phyloP scores from a whole-genome alignment of 2,329 filamentous ascomycete genomes.

The Aspergillus sp. region DNA sequence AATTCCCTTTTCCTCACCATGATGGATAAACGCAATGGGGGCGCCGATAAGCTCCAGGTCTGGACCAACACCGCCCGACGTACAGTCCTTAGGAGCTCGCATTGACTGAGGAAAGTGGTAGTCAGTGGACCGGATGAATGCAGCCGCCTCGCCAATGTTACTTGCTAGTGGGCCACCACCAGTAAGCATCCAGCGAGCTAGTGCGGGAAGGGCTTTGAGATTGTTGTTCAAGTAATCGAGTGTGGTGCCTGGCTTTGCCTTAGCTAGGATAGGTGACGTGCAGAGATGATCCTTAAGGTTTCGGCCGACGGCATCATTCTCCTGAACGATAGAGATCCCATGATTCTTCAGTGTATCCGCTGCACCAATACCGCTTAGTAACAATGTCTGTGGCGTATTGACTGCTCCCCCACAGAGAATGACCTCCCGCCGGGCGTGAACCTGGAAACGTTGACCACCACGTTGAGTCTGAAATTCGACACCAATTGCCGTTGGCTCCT shows the following conservation, averaged over 20 bases:
- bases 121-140: conserved; percentile 13
- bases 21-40: conserved; percentile 14
- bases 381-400: conserved; percentile 29
- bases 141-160: conserved; percentile 16
- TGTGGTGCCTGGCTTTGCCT: conserved; percentile 12
- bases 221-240: conserved; percentile 15
- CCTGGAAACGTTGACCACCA: conserved; percentile 10
- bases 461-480: conserved; percentile 13
- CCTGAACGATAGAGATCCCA: conserved; percentile 25
- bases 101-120: neutral
- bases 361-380: conserved; percentile 33
- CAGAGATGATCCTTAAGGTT: conserved; percentile 19
- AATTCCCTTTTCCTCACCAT: conserved; percentile 13
- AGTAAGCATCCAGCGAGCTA: conserved; percentile 12
- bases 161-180: conserved; percentile 14
- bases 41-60: conserved; percentile 16
- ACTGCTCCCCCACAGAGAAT: conserved; percentile 29
- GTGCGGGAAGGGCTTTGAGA: conserved; percentile 12
- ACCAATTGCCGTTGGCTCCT: conserved; percentile 10
- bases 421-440: conserved; percentile 23
- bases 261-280: conserved; percentile 14
- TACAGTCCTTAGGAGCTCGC: conserved; percentile 8
- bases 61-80: conserved; percentile 9
- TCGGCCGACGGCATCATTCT: conserved; percentile 14
- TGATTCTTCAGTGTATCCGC: conserved; percentile 24